Evolutionary conservation across 352 stramenopile species (phyloP).

Genomic region (Phytophthora pisi): DNA sequence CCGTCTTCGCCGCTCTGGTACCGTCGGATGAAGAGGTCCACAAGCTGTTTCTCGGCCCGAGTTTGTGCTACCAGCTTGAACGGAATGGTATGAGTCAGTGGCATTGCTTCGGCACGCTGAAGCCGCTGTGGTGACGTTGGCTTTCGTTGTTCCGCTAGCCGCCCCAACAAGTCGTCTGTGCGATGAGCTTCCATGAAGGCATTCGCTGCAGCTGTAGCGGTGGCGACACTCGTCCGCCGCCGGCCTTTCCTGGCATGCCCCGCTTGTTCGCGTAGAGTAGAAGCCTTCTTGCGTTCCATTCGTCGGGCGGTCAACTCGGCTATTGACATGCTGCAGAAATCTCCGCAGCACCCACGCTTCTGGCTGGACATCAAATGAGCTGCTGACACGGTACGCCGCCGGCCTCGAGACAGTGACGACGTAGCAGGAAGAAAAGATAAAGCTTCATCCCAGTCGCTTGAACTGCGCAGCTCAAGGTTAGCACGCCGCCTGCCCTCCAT

Average conservation of each 20-base stretch:
- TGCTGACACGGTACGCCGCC: constrained; percentile 59
- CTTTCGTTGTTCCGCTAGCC: constrained; percentile 32
- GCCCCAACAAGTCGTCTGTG: constrained; percentile 25
- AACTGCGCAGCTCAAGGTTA: constrained; percentile 37
- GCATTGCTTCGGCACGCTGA: constrained; percentile 29
- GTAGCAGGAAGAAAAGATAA: constrained; percentile 61
- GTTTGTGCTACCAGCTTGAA: constrained; percentile 87
- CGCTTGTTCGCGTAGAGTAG: constrained; percentile 15
- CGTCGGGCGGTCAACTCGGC: constrained; percentile 44
- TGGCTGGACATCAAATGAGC: constrained; percentile 77
- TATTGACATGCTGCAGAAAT: constrained; percentile 68
- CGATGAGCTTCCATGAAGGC: constrained; percentile 58
- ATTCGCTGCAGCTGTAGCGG: constrained; percentile 55
- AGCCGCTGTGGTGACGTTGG: constrained; percentile 44
- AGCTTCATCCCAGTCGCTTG: constrained; percentile 54
- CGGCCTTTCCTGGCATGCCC: constrained; percentile 19
- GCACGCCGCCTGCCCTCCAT: constrained; percentile 23
- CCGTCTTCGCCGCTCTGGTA: constrained; percentile 80
- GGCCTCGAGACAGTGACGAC: constrained; percentile 60
- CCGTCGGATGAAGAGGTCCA: constrained; percentile 78
- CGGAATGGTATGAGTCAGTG: constrained; percentile 56
- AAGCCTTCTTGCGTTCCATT: constrained; percentile 44
- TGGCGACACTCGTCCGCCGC: constrained; percentile 54
- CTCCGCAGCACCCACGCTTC: constrained; percentile 70
- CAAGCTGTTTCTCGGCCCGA: constrained; percentile 77